Percentiles rank a stretch among this genome's conserved stretches.
Conservation (phyloP, 78 protist species). For the Tieghemostelium lacteum region DNA sequence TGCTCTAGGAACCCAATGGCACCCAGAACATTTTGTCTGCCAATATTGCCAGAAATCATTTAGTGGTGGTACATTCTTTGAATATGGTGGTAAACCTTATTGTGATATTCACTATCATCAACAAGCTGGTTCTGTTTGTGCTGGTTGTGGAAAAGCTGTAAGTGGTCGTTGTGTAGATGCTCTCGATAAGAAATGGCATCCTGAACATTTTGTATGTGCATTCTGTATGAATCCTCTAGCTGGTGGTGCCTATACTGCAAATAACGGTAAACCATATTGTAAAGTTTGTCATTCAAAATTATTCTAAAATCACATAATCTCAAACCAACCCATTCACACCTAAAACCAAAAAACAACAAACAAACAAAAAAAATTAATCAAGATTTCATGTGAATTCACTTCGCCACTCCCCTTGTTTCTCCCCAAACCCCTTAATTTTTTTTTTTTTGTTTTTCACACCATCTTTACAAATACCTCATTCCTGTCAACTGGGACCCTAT, state of each 20-base stretch:
- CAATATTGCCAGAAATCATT: conserved; percentile 74
- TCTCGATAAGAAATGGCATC: conserved; percentile 85
- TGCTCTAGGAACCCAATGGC: conserved; percentile 87
- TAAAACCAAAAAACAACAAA: too few relatives aligned
- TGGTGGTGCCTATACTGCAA: conserved; percentile 79
- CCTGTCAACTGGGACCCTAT: too few relatives aligned
- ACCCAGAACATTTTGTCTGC: conserved; percentile 86
- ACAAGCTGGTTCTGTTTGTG: conserved; percentile 78
- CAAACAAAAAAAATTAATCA: too few relatives aligned
- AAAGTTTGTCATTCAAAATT: conserved; percentile 50
- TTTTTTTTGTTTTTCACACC: too few relatives aligned
- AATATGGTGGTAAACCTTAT: conserved; percentile 83
- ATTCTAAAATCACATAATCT: too few relatives aligned
- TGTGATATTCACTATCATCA: conserved; percentile 84
- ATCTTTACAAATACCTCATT: too few relatives aligned
- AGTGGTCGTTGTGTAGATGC: conserved; percentile 82
- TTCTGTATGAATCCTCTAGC: conserved; percentile 83
- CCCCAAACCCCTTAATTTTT: too few relatives aligned
- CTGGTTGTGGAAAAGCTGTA: conserved; percentile 81
- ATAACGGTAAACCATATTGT: conserved; percentile 83
- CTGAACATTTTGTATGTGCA: conserved; percentile 87
- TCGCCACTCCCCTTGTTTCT: too few relatives aligned
- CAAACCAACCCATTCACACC: too few relatives aligned
- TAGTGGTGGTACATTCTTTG: conserved; percentile 73
- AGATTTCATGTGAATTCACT: too few relatives aligned